A percentile compares a stretch with the other conserved stretches of the same genome.
Conservation (phyloP, 306 rosid species). For the Dalbergia oliveri region DNA sequence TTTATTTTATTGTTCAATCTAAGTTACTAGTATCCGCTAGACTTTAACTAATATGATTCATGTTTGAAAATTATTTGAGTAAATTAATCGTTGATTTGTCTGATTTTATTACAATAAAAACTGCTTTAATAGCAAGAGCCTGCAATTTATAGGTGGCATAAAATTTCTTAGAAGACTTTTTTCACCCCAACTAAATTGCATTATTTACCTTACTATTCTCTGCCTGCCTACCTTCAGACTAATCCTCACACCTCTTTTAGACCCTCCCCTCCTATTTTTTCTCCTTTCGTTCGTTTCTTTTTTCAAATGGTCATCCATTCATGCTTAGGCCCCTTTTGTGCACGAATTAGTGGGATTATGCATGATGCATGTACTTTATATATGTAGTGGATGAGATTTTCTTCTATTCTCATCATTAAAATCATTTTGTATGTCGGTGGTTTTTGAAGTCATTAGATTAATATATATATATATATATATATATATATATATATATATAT, state of each 20-base stretch:
- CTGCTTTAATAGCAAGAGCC: not conserved
- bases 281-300: not conserved
- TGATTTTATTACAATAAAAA: not conserved
- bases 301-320: not conserved
- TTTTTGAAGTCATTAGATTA: not conserved
- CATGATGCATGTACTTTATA: not conserved
- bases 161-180: not conserved
- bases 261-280: not conserved
- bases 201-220: not conserved
- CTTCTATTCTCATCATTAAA: slow-evolving; percentile 13
- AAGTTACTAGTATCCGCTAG: no score
- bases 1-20: no score
- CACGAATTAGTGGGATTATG: not conserved
- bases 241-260: not conserved
- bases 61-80: no score
- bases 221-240: not conserved
- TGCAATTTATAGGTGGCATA: not conserved
- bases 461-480: not conserved
- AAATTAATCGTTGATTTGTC: no score
- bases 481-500: not conserved
- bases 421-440: not conserved
- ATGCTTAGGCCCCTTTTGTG: not conserved
- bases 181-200: no score
- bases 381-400: not conserved
- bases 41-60: no score